Evolutionary conservation across 139 green algal genomes (phyloP).

Genomic region (Chlorella sp.): DNA sequence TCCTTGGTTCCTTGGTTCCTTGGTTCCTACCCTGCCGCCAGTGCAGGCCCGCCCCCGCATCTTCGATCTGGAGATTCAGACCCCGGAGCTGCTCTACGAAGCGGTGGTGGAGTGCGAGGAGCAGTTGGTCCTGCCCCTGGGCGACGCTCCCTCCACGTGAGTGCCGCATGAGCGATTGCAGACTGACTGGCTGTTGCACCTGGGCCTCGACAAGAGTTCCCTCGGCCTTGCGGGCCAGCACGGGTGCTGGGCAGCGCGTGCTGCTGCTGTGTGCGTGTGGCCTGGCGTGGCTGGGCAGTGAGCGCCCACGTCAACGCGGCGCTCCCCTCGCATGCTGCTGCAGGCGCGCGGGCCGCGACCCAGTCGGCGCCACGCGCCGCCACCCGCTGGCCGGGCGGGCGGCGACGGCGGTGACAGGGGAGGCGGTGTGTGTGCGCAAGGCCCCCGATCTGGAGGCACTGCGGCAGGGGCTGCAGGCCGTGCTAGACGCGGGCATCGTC

Average conservation of each 20-base stretch:
- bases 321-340: background rate
- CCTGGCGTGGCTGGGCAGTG: no score
- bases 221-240: no score
- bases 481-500: slow-evolving; percentile 70
- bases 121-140: slow-evolving; percentile 79
- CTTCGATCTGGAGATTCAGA: slow-evolving; percentile 85
- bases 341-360: slow-evolving; percentile 25
- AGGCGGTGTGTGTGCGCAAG: slow-evolving; percentile 72
- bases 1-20: no score
- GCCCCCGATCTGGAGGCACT: slow-evolving; percentile 65
- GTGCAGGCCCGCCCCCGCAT: slow-evolving; percentile 81
- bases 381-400: slow-evolving; percentile 33
- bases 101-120: slow-evolving; percentile 91
- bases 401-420: slow-evolving; percentile 68
- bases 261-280: no score
- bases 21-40: no score
- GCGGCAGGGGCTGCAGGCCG: slow-evolving; percentile 52
- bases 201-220: no score
- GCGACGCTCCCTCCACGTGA: slow-evolving; percentile 39
- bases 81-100: slow-evolving; percentile 72
- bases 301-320: no score
- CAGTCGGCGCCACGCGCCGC: slow-evolving; percentile 1
- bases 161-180: no score
- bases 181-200: no score
- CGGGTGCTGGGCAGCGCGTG: no score